Conservation (phyloP, 306 rosid species). For the Vigna hirtella region DNA sequence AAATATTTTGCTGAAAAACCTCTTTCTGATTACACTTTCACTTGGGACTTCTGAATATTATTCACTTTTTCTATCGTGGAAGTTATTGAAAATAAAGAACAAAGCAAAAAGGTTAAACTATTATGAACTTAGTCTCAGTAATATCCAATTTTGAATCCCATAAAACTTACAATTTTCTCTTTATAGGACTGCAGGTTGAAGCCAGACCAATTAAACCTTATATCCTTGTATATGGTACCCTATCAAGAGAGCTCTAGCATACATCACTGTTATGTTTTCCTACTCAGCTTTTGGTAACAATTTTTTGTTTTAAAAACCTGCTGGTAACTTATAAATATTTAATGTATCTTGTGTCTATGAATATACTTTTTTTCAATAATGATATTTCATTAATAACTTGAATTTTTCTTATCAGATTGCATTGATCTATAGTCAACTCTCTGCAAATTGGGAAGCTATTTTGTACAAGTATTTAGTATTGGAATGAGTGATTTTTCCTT, state of each 20-base stretch:
- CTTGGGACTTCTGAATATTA: neutral
- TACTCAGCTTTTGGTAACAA: conserved; percentile 77
- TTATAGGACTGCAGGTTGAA: conserved; percentile 50
- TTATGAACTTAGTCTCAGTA: too few relatives aligned
- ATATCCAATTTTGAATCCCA: too few relatives aligned
- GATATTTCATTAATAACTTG: neutral
- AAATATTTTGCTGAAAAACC: neutral
- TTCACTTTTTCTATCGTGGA: neutral
- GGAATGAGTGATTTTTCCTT: too few relatives aligned
- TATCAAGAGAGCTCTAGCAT: conserved; percentile 71
- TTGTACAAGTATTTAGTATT: too few relatives aligned
- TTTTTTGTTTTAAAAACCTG: neutral
- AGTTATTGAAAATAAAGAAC: too few relatives aligned
- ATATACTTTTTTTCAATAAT: neutral
- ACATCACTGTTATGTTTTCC: conserved; percentile 73
- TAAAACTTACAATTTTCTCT: too few relatives aligned
- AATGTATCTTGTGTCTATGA: neutral
- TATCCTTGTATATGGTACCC: conserved; percentile 59
- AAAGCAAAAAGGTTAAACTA: neutral
- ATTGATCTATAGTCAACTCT: neutral
- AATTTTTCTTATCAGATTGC: neutral
- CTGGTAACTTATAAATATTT: neutral
- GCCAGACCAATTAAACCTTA: conserved; percentile 69
- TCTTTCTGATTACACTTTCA: neutral
- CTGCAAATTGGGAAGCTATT: too few relatives aligned